These are phyloP conservation scores for Backusella westeae DNA, from an alignment of 192 early-diverging fungal genomes.

Conservation along the genomic window DNA sequence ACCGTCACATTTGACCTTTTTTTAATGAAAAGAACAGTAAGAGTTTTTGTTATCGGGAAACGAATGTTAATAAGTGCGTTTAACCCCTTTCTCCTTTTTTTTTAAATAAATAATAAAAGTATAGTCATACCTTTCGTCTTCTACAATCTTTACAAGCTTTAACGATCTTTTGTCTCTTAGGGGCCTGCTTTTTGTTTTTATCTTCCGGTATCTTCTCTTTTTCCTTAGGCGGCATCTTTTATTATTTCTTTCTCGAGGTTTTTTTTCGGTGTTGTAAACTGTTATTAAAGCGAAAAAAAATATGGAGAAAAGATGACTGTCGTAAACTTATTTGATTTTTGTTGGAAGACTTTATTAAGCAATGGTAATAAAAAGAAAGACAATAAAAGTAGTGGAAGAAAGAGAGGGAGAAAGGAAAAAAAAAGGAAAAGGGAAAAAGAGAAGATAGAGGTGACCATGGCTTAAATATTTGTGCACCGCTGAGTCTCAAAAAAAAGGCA, in stretches of 20 bases:
- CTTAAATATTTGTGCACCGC: not conserved
- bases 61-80: not conserved
- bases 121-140: constrained; percentile 10
- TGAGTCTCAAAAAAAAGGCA: constrained; percentile 3
- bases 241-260: not conserved
- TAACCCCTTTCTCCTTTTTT: constrained; percentile 3
- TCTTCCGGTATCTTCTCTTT: not conserved
- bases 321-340: not conserved
- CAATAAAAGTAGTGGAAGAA: not conserved
- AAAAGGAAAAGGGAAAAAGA: not conserved
- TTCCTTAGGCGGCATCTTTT: constrained; percentile 11
- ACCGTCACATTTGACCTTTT: constrained; percentile 22
- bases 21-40: constrained; percentile 8
- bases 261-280: not conserved
- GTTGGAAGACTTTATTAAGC: not conserved
- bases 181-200: not conserved
- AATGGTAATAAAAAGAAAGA: not conserved
- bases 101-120: not conserved
- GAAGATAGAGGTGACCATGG: constrained; percentile 11
- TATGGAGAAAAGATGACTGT: not conserved
- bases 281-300: constrained; percentile 1
- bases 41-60: not conserved
- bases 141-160: constrained; percentile 20
- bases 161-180: constrained; percentile 13
- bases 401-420: not conserved